Evolutionary conservation across 495 filamentous ascomycete species (phyloP), one percentile per base, ranked within the genome.

Genomic region (Sphaerosporella brunnea): DNA sequence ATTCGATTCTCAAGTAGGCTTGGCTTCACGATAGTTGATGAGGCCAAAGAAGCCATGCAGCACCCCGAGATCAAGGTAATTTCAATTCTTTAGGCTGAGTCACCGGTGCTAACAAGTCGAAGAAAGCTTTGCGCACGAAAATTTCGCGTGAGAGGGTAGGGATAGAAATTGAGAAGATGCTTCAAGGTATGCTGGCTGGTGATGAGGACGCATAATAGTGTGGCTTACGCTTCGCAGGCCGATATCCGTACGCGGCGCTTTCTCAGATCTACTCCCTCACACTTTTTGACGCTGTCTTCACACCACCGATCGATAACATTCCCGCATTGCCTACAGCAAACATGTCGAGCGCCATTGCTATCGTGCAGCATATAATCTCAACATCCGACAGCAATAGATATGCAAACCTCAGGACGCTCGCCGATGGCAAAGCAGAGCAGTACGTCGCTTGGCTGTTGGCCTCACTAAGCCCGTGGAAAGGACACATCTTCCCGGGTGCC

Each of bases 71-170:
- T 97, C 47, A 35, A 58, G 25, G 54, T 52, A 45, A 2, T 39
- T 5, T 39, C 18, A 7, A 39, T 39, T 20, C 28, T 8, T 8
- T 5, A 39, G 18, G 18, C 13, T 39, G 5, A 7, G 36, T 39
- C 5, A 5, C 19, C 5, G 37, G 21, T 10, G 21, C 41, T 26
- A 26, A 44, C 11, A 19, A 38, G 11, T 1, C 37, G 24, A 69
- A 82, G 50, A 67, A 75, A 8, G 81, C 81, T 16, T 64, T 99
- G n/a, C 74, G 69, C 50, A 59, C 80, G 3, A 99, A 99, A 62
- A 96, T 99, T 46, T 94, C 81, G 53, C 74, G 86, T 24, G 90
- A 99, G 61, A 69, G 90, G 38, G 72, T 96, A 2, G 80, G 82
- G 1, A 68, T 74, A 2, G 90, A 99, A 61, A 35, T 93, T 4